phyloP scores from a whole-genome alignment of 768 basidiomycete species.

The Russula ochroleuca region DNA sequence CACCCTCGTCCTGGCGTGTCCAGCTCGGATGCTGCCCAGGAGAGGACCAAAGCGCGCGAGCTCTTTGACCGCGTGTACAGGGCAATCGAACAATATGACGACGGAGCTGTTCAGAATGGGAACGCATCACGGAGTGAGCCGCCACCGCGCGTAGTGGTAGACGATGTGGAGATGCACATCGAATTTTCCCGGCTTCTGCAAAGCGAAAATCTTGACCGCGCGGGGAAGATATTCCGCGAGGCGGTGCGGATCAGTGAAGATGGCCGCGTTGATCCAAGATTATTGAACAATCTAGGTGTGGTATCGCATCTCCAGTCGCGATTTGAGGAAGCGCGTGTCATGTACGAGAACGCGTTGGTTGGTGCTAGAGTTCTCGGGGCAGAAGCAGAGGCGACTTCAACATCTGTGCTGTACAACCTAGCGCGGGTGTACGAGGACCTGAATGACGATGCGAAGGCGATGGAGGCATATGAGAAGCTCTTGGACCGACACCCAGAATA shows the following conservation, averaged over 20 bases:
- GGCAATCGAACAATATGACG: constrained; percentile 57
- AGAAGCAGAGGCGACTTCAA: constrained; percentile 67
- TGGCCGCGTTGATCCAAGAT: constrained; percentile 52
- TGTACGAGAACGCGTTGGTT: constrained; percentile 74
- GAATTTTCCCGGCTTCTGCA: constrained; percentile 91
- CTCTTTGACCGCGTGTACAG: constrained; percentile 74
- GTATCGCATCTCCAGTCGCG: constrained; percentile 67
- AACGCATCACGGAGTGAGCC: constrained; percentile 12
- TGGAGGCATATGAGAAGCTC: constrained; percentile 83
- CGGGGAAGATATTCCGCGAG: constrained; percentile 66
- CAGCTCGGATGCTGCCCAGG: constrained; percentile 63
- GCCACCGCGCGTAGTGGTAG: constrained; percentile 41
- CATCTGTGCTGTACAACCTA: constrained; percentile 86
- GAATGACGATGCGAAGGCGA: constrained; percentile 67
- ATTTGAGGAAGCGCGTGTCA: constrained; percentile 48
- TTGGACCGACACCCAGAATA: constrained; percentile 92
- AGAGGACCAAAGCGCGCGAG: constrained; percentile 70
- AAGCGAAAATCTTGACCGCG: constrained; percentile 69
- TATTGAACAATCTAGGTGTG: constrained; percentile 79
- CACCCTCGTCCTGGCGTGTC: constrained; percentile 77
- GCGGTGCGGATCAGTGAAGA: constrained; percentile 62
- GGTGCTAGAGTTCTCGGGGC: constrained; percentile 45
- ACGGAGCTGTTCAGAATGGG: constrained; percentile 39
- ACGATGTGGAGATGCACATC: constrained; percentile 85
- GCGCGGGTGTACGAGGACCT: constrained; percentile 87